Percentiles rank a stretch among this genome's conserved stretches.
Evolutionary conservation across 306 rosid species (phyloP).

Genomic region (Quercus gilva): DNA sequence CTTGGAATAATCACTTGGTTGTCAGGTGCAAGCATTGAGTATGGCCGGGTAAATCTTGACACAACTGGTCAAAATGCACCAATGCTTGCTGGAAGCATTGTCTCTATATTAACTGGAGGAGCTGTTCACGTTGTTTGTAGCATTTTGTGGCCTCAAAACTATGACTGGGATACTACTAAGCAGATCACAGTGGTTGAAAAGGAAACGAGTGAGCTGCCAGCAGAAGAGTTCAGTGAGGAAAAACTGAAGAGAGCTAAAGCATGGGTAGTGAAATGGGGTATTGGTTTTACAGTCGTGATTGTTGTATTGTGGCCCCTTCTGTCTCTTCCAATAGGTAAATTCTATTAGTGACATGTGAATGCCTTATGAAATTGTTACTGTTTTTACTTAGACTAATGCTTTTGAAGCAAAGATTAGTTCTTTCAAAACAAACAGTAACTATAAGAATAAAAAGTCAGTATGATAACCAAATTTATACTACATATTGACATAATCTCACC

Average conservation of each 20-base stretch:
- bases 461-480: too few species aligned
- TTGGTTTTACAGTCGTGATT: conserved; percentile 70
- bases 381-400: too few species aligned
- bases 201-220: conserved; percentile 60
- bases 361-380: neutral
- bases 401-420: too few species aligned
- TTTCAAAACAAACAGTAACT: too few species aligned
- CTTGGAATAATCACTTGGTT: conserved; percentile 80
- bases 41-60: conserved; percentile 65
- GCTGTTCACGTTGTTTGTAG: conserved; percentile 61
- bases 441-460: too few species aligned
- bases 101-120: conserved; percentile 74
- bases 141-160: conserved; percentile 74
- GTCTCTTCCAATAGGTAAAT: conserved; percentile 78
- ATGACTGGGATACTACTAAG: conserved; percentile 82
- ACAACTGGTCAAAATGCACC: conserved; percentile 92
- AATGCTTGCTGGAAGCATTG: conserved; percentile 92
- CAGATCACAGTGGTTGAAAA: conserved; percentile 76
- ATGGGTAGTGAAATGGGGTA: conserved; percentile 89
- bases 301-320: conserved; percentile 85
- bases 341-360: neutral
- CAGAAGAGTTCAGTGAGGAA: conserved; percentile 74
- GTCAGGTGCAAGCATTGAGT: conserved; percentile 57
- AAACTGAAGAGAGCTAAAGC: conserved; percentile 56
- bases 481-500: too few species aligned